phyloP scores from a whole-genome alignment of 345 rosid species.

The Rhodamnia argentea region DNA sequence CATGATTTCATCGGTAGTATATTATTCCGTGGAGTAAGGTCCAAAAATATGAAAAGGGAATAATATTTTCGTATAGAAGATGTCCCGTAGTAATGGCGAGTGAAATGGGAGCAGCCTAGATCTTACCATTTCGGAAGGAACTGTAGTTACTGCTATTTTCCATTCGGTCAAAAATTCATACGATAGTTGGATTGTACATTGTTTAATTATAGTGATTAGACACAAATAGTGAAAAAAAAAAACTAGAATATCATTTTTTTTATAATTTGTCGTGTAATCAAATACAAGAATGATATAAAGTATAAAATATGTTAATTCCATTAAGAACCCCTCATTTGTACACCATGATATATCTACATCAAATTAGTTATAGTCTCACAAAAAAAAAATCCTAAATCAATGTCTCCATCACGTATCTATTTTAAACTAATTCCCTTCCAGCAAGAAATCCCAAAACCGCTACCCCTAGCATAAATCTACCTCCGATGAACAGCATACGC shows the following conservation, averaged over 20 bases:
- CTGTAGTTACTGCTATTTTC: too few species aligned
- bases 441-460: rapidly evolving
- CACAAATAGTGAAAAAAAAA: background rate
- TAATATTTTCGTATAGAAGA: too few species aligned
- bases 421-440: rapidly evolving
- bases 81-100: too few species aligned
- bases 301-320: background rate
- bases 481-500: background rate
- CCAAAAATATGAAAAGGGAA: too few species aligned
- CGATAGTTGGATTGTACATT: background rate
- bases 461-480: background rate
- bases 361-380: background rate
- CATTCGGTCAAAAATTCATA: background rate
- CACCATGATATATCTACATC: rapidly evolving
- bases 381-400: background rate
- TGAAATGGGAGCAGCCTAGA: too few species aligned
- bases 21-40: too few species aligned
- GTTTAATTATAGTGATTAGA: background rate
- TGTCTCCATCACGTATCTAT: background rate
- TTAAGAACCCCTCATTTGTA: background rate
- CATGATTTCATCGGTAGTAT: too few species aligned
- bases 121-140: too few species aligned
- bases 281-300: background rate
- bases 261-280: background rate
- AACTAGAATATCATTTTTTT: background rate